Percentiles rank a stretch among this genome's conserved stretches.
Evolutionary conservation across 1,284 basidiomycete genomes (phyloP).

Genomic region (Sparassis latifolia): DNA sequence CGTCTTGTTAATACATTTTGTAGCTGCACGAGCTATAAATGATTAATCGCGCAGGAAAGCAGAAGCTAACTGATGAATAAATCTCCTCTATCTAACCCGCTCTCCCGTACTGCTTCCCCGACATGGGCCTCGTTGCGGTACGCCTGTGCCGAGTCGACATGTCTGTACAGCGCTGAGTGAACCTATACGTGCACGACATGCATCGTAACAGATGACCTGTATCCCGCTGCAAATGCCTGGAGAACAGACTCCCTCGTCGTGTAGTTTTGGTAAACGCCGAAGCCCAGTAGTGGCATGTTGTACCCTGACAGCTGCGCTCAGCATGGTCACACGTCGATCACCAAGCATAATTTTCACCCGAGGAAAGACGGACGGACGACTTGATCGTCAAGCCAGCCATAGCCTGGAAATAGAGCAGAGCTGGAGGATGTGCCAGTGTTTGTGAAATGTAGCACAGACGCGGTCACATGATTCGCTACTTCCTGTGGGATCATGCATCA

Average conservation of each 20-base stretch:
- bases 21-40: slow-evolving; percentile 9
- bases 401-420: too few species aligned
- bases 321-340: too few species aligned
- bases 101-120: slow-evolving; percentile 51
- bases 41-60: too few species aligned
- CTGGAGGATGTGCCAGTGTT: too few species aligned
- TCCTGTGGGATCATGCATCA: too few species aligned
- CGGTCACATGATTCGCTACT: too few species aligned
- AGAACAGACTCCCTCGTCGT: slow-evolving; percentile 52
- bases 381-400: not conserved
- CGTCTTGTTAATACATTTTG: slow-evolving; percentile 20
- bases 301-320: slow-evolving; percentile 29
- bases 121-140: slow-evolving; percentile 71
- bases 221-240: slow-evolving; percentile 67
- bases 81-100: slow-evolving; percentile 45
- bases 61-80: slow-evolving; percentile 63
- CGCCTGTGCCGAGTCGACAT: slow-evolving; percentile 65
- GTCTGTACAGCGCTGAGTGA: slow-evolving; percentile 28
- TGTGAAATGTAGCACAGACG: too few species aligned
- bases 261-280: slow-evolving; percentile 76
- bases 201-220: slow-evolving; percentile 25
- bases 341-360: not conserved
- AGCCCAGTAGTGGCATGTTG: slow-evolving; percentile 68
- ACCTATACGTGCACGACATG: not conserved
- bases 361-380: not conserved